Percentiles rank a stretch among this genome's conserved stretches.
phyloP scores from a whole-genome alignment of 176 grass and related monocot genomes.

The Zizania latifolia region DNA sequence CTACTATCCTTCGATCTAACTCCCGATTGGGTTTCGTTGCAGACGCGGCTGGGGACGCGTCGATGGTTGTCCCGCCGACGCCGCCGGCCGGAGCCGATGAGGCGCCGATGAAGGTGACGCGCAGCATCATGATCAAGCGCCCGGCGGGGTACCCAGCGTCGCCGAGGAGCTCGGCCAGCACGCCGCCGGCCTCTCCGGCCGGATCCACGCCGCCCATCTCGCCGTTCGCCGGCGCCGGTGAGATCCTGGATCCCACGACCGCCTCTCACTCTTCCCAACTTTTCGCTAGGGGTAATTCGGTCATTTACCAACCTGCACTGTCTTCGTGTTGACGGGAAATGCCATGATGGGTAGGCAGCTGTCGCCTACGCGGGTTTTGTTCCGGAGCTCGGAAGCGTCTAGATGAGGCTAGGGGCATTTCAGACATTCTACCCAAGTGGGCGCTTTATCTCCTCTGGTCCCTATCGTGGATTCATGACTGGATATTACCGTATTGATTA shows the following conservation, averaged over 20 bases:
- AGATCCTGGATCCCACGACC: neutral
- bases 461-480: slow-evolving; percentile 30
- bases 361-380: slow-evolving; percentile 38
- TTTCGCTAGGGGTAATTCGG: slow-evolving; percentile 10
- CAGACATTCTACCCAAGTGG: slow-evolving; percentile 7
- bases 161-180: slow-evolving; percentile 48
- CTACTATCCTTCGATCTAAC: slow-evolving; percentile 34
- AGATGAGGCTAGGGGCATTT: slow-evolving; percentile 31
- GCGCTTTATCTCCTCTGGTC: slow-evolving; percentile 20
- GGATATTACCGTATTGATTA: slow-evolving; percentile 24
- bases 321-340: neutral
- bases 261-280: neutral
- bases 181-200: slow-evolving; percentile 61
- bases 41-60: slow-evolving; percentile 44
- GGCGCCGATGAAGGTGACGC: slow-evolving; percentile 63
- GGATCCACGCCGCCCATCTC: slow-evolving; percentile 69
- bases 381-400: slow-evolving; percentile 35
- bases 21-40: neutral
- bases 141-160: slow-evolving; percentile 73
- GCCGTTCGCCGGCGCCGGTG: slow-evolving; percentile 68
- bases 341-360: slow-evolving; percentile 15
- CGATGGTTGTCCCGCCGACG: slow-evolving; percentile 32
- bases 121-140: slow-evolving; percentile 98
- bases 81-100: slow-evolving; percentile 33
- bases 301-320: neutral